phyloP scores from a whole-genome alignment of 2,329 filamentous ascomycete species.

The Talaromyces sp. region DNA sequence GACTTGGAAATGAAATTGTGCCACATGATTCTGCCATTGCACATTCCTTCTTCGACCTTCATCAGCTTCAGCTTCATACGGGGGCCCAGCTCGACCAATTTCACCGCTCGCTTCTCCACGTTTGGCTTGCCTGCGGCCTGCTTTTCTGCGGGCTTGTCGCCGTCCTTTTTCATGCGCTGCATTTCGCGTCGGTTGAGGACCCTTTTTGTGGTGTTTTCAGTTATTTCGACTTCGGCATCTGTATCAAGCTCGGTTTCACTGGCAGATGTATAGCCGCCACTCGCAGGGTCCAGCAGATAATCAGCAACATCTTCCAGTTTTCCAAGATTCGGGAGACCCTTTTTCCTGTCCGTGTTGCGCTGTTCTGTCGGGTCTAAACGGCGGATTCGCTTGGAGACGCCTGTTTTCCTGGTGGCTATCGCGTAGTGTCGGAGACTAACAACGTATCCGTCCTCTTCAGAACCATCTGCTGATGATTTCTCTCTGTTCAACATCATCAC shows the following conservation, averaged over 20 bases:
- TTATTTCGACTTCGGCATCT: slow-evolving; percentile 89
- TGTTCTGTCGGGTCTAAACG: slow-evolving; percentile 83
- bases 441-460: slow-evolving; percentile 65
- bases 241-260: slow-evolving; percentile 92
- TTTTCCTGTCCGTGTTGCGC: slow-evolving; percentile 63
- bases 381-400: slow-evolving; percentile 77
- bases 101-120: slow-evolving; percentile 83
- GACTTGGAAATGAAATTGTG: slow-evolving; percentile 91
- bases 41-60: slow-evolving; percentile 94
- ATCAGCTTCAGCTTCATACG: slow-evolving; percentile 83
- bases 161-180: slow-evolving; percentile 39
- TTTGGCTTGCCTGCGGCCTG: slow-evolving; percentile 35
- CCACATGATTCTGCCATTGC: slow-evolving; percentile 90
- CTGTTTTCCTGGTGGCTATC: slow-evolving; percentile 83
- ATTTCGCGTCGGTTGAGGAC: slow-evolving; percentile 49
- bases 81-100: slow-evolving; percentile 86
- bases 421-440: slow-evolving; percentile 90
- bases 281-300: slow-evolving; percentile 76
- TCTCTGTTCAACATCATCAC: slow-evolving; percentile 89
- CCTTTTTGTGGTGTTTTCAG: slow-evolving; percentile 52
- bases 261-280: slow-evolving; percentile 84
- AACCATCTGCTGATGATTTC: slow-evolving; percentile 29
- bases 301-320: slow-evolving; percentile 91
- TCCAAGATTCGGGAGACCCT: slow-evolving; percentile 78
- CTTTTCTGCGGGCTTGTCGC: slow-evolving; percentile 43